Conservation (phyloP, 495 filamentous ascomycete species). For the Rusavskia elegans region DNA sequence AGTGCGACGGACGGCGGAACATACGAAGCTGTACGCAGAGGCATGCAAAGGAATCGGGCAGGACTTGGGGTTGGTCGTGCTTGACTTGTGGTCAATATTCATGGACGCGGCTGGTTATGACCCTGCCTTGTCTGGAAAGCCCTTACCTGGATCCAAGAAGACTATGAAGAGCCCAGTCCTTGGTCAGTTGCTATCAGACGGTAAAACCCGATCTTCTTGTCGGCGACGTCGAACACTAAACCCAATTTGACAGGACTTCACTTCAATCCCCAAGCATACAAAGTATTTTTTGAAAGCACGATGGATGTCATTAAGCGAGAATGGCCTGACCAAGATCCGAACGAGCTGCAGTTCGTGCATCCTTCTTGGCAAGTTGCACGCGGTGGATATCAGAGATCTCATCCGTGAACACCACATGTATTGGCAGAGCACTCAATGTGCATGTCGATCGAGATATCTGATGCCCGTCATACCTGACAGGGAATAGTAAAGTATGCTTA, state of each 20-base stretch:
- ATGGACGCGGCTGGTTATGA: constrained; percentile 52
- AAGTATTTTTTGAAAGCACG: constrained; percentile 38
- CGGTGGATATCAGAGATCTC: too few species aligned
- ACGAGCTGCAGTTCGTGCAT: constrained; percentile 32
- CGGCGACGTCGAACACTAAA: background rate
- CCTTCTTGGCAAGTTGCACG: constrained; percentile 26
- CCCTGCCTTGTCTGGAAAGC: constrained; percentile 30
- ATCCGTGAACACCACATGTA: too few species aligned
- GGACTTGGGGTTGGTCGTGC: constrained; percentile 44
- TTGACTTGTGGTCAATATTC: constrained; percentile 61
- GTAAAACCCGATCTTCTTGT: constrained; percentile 20
- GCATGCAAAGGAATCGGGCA: constrained; percentile 48
- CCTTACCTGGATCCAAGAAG: constrained; percentile 36
- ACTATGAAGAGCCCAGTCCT: constrained; percentile 32
- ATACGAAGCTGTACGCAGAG: constrained; percentile 56
- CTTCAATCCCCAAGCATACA: constrained; percentile 44
- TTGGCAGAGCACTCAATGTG: too few species aligned
- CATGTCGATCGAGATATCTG: too few species aligned
- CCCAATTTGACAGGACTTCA: constrained; percentile 36
- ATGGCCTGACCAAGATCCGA: constrained; percentile 45
- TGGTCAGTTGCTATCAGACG: constrained; percentile 39
- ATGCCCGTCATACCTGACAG: too few species aligned
- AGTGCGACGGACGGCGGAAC: constrained; percentile 41
- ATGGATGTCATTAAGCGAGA: constrained; percentile 33
- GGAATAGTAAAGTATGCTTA: too few species aligned